Base-by-base conservation (phyloP, 1,139 yeast species). In the Petasospora rhodanensis region DNA sequence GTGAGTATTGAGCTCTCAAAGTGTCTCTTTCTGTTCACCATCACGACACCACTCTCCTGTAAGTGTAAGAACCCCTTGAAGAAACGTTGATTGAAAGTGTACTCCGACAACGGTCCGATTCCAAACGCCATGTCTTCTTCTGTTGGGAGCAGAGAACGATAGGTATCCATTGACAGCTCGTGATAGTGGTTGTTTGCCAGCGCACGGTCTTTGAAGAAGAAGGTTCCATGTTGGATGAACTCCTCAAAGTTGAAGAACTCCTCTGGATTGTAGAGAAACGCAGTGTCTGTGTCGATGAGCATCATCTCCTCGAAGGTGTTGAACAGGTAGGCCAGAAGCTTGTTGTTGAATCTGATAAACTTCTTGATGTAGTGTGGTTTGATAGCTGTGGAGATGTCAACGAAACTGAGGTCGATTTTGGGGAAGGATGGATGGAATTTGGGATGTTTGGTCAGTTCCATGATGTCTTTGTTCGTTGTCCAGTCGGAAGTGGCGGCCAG, bases 11-110 rank as follows among this genome's bases (percentile, higher is more conserved):
- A 47, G 22, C 70, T 68, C 29, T 55, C 56, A 38, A 70, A 62
- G 47, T 73, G 75, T 14, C 47, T 51, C 4, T 42, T 43, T 26
- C 72, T 58, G 42, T 73, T 56, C 9, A 72, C 38, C 4, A 71
- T 58, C 1, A 73, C 72, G 22, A 73, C 47, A 1, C 79, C 79
- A 47, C 74, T 65, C 46, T 74, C 80, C 59, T 70, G 69, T 38
- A 64, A 64, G 43, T 73, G 77, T 26, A 58, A 31, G 30, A 54
- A 46, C 11, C 52, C 45, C 26, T 47, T 51, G 60, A 16, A 68
- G 61, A 55, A 53, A 26, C 49, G 50, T 12, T 62, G 59, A 8
- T 58, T 51, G 3, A 37, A 31, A 7, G 62, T 47, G 7, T 66
- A 53, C 38, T 51, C 47, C 16, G 58, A 45, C 7, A 62, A 47